Conservation (phyloP, 148 eudicot species). For the Vaccinium myrtillus region DNA sequence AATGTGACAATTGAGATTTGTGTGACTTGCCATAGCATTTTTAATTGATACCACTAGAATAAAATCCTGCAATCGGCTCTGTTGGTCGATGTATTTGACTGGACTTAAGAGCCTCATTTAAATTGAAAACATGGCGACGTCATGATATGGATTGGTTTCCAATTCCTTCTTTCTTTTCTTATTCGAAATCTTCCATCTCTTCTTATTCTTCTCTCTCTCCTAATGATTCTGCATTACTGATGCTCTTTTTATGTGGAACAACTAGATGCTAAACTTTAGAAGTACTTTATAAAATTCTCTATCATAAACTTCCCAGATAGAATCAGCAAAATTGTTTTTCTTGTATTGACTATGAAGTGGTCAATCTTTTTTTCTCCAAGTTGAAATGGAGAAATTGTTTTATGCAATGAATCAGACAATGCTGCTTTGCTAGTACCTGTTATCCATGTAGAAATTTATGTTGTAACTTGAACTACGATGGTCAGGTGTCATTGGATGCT, state of each 20-base stretch:
- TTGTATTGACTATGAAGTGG: neutral
- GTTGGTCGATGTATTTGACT: too few relatives aligned
- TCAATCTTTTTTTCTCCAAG: neutral
- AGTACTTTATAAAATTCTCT: neutral
- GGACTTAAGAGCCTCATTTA: too few relatives aligned
- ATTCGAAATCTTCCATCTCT: neutral
- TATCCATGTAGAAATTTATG: neutral
- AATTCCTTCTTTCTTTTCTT: neutral
- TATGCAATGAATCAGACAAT: neutral
- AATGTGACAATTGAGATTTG: too few relatives aligned
- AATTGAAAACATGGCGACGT: too few relatives aligned
- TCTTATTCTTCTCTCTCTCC: neutral
- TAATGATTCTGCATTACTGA: neutral
- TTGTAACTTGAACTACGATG: conserved; percentile 4
- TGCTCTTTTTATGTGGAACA: neutral
- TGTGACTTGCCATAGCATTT: too few relatives aligned
- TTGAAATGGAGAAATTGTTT: neutral
- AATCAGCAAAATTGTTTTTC: neutral
- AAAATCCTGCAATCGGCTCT: too few relatives aligned
- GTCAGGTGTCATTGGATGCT: conserved; percentile 92
- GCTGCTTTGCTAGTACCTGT: neutral
- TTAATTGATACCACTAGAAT: too few relatives aligned
- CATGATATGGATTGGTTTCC: too few relatives aligned
- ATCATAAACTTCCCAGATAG: neutral
- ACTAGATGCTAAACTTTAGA: neutral